Percentiles rank a stretch among this genome's conserved stretches.
These are phyloP conservation scores for Saturnispora silvae DNA, from an alignment of 805 yeast genomes.

Conservation along the genomic window DNA sequence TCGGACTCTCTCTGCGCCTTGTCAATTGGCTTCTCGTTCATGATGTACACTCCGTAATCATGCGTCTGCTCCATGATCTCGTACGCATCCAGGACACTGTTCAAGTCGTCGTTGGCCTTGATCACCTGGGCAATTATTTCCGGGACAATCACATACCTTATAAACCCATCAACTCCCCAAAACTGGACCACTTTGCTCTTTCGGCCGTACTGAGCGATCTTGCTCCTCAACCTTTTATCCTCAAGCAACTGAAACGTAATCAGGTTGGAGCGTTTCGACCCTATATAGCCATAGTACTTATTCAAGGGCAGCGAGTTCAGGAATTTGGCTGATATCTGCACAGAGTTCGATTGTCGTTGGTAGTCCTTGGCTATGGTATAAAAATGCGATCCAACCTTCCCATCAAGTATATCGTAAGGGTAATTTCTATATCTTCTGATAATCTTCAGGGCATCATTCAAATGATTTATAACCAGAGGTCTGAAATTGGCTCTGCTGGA, in stretches of 20 bases:
- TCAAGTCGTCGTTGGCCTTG: conserved; percentile 32
- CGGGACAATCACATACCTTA: conserved; percentile 50
- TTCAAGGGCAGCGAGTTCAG: conserved; percentile 36
- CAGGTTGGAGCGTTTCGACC: conserved; percentile 43
- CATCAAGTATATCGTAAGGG: conserved; percentile 25
- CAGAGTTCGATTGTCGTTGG: conserved; percentile 28
- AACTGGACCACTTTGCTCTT: conserved; percentile 40
- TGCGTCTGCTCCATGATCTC: conserved; percentile 35
- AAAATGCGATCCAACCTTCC: conserved; percentile 35
- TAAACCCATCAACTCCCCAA: conserved; percentile 51
- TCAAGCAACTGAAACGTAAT: conserved; percentile 33
- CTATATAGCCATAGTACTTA: conserved; percentile 51
- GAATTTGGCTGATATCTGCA: conserved; percentile 37
- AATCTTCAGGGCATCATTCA: neutral
- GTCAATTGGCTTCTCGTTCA: too few species aligned
- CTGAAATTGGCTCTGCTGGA: neutral
- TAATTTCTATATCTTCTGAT: conserved; percentile 2
- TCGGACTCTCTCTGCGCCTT: too few species aligned
- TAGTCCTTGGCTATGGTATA: conserved; percentile 39
- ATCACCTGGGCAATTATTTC: conserved; percentile 46
- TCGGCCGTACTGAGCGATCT: conserved; percentile 22
- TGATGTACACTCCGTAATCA: conserved; percentile 27
- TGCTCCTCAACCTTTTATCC: conserved; percentile 21
- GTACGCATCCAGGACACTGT: conserved; percentile 34
- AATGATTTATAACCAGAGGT: neutral